These are phyloP conservation scores for Aspergillus brasiliensis DNA, from an alignment of 2,329 filamentous ascomycete genomes.

Conservation along the genomic window DNA sequence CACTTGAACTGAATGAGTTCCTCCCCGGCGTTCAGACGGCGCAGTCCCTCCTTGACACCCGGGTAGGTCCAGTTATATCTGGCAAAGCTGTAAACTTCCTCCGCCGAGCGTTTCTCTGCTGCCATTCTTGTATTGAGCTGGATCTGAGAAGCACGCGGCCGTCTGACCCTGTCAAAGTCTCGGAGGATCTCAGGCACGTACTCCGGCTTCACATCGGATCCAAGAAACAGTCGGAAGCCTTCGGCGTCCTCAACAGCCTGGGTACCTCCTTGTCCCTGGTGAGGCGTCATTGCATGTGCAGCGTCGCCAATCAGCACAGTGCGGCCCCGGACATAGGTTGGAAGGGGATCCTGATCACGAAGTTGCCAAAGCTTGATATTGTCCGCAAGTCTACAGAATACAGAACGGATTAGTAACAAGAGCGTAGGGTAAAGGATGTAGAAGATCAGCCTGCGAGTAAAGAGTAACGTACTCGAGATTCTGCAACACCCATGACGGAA, in stretches of 20 bases:
- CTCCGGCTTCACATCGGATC: background rate
- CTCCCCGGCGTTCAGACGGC: too few relatives aligned
- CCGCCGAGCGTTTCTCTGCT: background rate
- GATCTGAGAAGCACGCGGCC: conserved; percentile 8
- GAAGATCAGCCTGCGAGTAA: too few relatives aligned
- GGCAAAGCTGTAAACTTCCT: conserved; percentile 1
- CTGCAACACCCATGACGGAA: background rate
- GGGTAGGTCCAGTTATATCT: too few relatives aligned
- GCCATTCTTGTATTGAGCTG: conserved; percentile 5
- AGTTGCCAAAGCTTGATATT: conserved; percentile 15
- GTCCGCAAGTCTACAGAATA: background rate
- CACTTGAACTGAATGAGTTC: too few relatives aligned
- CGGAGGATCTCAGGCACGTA: conserved; percentile 1
- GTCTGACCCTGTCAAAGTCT: conserved; percentile 11
- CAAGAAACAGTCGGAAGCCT: conserved; percentile 9
- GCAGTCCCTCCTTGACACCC: too few relatives aligned
- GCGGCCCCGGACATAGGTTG: conserved; percentile 21
- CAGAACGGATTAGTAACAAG: background rate
- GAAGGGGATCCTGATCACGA: conserved; percentile 13
- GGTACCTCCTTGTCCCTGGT: conserved; percentile 21
- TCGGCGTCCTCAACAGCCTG: conserved; percentile 18
- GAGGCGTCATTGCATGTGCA: conserved; percentile 26
- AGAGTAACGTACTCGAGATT: too few relatives aligned
- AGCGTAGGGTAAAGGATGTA: too few relatives aligned
- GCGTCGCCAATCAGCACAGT: conserved; percentile 25